A percentile compares a stretch with the other conserved stretches of the same genome.
phyloP scores from a whole-genome alignment of 2,329 filamentous ascomycete species.

The Diaporthe amygdali region DNA sequence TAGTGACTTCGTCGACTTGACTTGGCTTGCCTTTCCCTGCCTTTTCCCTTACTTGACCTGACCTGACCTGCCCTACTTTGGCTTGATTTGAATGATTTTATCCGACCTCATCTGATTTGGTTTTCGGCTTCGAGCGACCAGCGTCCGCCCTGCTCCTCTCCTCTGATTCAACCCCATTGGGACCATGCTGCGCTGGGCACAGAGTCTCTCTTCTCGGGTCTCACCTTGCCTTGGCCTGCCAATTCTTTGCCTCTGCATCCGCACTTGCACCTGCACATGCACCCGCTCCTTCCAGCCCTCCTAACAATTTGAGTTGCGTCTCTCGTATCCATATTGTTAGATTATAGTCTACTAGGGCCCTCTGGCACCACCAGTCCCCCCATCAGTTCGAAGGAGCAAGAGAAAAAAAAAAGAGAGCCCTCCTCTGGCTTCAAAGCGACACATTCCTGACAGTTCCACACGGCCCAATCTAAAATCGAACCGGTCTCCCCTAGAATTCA shows the following conservation, averaged over 20 bases:
- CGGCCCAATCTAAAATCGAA: slow-evolving; percentile 2
- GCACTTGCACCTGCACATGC: neutral
- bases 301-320: slow-evolving; percentile 8
- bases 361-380: neutral
- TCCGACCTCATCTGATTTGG: slow-evolving; percentile 13
- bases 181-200: slow-evolving; percentile 3
- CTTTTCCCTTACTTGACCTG: neutral
- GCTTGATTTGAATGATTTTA: neutral
- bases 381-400: neutral
- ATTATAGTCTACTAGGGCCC: neutral
- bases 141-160: neutral
- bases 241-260: slow-evolving; percentile 8
- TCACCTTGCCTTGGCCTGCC: slow-evolving; percentile 1
- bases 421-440: neutral
- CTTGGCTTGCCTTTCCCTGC: neutral
- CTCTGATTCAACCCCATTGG: slow-evolving; percentile 3
- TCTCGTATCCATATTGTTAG: slow-evolving; percentile 11
- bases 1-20: neutral
- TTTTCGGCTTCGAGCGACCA: neutral
- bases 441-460: slow-evolving; percentile 4
- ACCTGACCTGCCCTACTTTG: neutral
- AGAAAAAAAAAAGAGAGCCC: slow-evolving; percentile 13
- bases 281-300: slow-evolving; percentile 6
- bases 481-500: neutral
- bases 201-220: slow-evolving; percentile 4